These are phyloP conservation scores for Cercophora sp. DNA, from an alignment of 495 filamentous ascomycete species.

Conservation along the genomic window DNA sequence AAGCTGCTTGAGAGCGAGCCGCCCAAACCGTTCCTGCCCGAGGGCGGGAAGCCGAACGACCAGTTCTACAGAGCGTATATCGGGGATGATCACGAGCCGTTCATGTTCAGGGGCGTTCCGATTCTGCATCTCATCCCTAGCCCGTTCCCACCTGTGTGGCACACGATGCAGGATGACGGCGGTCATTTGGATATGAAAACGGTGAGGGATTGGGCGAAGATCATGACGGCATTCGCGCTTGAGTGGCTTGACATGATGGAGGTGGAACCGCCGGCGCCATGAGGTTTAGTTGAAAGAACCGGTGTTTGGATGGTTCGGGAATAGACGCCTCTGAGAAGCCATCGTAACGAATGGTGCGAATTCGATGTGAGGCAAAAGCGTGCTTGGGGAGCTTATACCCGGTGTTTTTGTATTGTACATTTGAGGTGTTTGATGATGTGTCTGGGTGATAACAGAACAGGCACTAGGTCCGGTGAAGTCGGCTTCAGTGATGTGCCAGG, in stretches of 20 bases:
- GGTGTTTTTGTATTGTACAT: too few species aligned
- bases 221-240: slow-evolving; percentile 72
- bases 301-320: too few species aligned
- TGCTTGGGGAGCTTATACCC: too few species aligned
- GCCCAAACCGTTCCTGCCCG: slow-evolving; percentile 40
- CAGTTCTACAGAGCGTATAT: slow-evolving; percentile 42
- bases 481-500: too few species aligned
- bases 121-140: slow-evolving; percentile 79
- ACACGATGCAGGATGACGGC: slow-evolving; percentile 73
- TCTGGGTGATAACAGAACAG: too few species aligned
- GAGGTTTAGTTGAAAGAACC: not conserved
- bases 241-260: slow-evolving; percentile 70
- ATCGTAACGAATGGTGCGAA: too few species aligned
- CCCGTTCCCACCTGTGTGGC: slow-evolving; percentile 79
- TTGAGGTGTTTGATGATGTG: too few species aligned
- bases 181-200: slow-evolving; percentile 75
- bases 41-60: slow-evolving; percentile 49
- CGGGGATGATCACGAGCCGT: slow-evolving; percentile 83
- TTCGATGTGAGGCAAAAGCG: too few species aligned
- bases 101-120: slow-evolving; percentile 72
- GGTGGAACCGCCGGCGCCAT: slow-evolving; percentile 14
- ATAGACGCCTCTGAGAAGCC: too few species aligned
- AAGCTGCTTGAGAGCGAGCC: slow-evolving; percentile 34
- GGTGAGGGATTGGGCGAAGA: slow-evolving; percentile 76
- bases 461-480: too few species aligned